These are phyloP conservation scores for Thinopyrum elongatum DNA, from an alignment of 176 grass and related monocot genomes.

Conservation along the genomic window DNA sequence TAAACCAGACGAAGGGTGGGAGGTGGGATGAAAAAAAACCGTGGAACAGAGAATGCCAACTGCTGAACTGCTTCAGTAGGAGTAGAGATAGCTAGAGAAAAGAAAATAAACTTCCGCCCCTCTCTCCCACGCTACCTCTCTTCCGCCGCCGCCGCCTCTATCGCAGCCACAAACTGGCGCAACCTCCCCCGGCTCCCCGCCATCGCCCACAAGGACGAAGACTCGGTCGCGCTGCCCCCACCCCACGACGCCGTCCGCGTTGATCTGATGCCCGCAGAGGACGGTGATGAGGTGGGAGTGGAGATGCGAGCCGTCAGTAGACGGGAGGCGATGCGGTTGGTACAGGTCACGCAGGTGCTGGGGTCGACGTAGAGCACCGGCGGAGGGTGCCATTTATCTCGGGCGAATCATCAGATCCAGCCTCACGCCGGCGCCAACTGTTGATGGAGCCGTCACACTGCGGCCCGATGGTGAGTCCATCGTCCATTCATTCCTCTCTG, in stretches of 20 bases:
- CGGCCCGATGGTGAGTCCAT: constrained; percentile 64
- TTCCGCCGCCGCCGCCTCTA: no score
- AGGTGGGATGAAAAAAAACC: no score
- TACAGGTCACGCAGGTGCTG: constrained; percentile 48
- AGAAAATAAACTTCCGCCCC: no score
- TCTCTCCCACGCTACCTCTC: no score
- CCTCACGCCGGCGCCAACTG: constrained; percentile 40
- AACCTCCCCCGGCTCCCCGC: background rate
- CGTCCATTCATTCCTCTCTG: background rate
- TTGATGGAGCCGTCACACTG: background rate
- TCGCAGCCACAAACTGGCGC: no score
- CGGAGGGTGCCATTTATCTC: constrained; percentile 66
- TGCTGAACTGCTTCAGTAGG: no score
- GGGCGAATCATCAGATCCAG: constrained; percentile 61
- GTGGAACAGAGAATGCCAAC: no score
- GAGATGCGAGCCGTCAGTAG: constrained; percentile 68
- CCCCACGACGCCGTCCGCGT: constrained; percentile 68
- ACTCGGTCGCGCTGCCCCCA: constrained; percentile 72
- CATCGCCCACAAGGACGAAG: constrained; percentile 55
- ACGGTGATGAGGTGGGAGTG: constrained; percentile 35
- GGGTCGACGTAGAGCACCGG: constrained; percentile 69
- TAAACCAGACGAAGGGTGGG: no score
- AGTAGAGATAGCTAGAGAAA: no score
- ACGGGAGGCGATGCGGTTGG: constrained; percentile 64
- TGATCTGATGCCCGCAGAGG: constrained; percentile 38